Percentiles rank a stretch among this genome's conserved stretches.
Conservation (phyloP, 1,284 basidiomycete species). For the Ganoderma lingzhi region DNA sequence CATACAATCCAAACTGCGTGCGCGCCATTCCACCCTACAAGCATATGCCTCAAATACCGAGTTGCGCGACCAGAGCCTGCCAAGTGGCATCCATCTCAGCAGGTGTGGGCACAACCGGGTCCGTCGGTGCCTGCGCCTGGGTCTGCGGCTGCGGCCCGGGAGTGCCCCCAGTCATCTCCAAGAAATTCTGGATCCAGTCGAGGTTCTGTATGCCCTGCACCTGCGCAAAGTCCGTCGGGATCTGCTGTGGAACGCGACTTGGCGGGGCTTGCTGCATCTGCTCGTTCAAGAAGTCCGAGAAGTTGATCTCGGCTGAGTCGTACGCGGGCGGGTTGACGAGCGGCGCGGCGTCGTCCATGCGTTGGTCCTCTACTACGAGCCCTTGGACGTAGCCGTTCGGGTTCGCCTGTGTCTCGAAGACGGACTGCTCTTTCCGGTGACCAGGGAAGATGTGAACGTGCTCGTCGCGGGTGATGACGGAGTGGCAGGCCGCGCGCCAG, state of each 20-base stretch:
- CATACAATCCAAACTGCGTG: constrained; percentile 1
- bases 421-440: constrained; percentile 9
- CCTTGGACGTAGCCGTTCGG: constrained; percentile 44
- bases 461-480: background rate
- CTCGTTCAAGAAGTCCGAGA: constrained; percentile 7
- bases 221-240: constrained; percentile 14
- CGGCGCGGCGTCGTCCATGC: constrained; percentile 32
- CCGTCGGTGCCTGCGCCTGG: constrained; percentile 13
- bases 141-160: constrained; percentile 16
- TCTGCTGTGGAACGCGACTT: background rate
- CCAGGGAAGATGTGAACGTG: background rate
- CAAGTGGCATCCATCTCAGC: constrained; percentile 61
- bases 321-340: constrained; percentile 8
- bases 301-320: constrained; percentile 7
- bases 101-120: constrained; percentile 36
- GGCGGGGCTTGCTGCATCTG: background rate
- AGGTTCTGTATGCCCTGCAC: constrained; percentile 24
- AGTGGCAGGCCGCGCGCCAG: constrained; percentile 17
- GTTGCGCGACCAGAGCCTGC: constrained; percentile 71
- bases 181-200: constrained; percentile 20
- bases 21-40: background rate
- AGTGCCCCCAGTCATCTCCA: constrained; percentile 17
- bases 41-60: constrained; percentile 47
- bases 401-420: constrained; percentile 23
- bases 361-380: constrained; percentile 50